phyloP scores from a whole-genome alignment of 2,329 filamentous ascomycete species.

The Sporothrix brunneoviolacea region DNA sequence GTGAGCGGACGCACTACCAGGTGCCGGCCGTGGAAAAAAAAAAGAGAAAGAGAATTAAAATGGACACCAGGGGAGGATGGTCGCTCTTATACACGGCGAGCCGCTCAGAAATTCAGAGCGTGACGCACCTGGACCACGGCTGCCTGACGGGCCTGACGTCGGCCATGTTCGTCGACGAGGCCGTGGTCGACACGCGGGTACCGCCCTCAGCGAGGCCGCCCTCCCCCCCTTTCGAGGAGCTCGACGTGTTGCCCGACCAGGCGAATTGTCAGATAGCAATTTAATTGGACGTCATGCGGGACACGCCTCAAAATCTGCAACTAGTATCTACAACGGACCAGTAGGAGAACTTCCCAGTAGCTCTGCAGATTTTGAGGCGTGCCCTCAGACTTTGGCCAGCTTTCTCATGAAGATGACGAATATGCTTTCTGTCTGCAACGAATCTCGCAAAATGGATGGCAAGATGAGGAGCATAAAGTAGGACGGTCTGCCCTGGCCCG shows the following conservation, averaged over 20 bases:
- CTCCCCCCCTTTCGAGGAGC: slow-evolving; percentile 55
- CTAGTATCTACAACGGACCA: too few species aligned
- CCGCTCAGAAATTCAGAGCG: too few species aligned
- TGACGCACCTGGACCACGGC: slow-evolving; percentile 83
- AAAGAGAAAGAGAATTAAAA: neutral
- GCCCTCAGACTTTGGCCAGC: too few species aligned
- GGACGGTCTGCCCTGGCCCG: neutral
- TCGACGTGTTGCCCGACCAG: slow-evolving; percentile 69
- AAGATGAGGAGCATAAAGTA: neutral
- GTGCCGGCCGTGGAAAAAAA: slow-evolving; percentile 5
- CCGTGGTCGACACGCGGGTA: slow-evolving; percentile 23
- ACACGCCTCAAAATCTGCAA: slow-evolving; percentile 7
- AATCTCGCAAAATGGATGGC: neutral
- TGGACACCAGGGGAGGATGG: neutral
- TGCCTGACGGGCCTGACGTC: slow-evolving; percentile 91
- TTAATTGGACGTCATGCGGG: neutral
- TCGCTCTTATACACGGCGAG: neutral
- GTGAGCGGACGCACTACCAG: slow-evolving; percentile 2
- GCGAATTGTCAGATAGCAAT: neutral
- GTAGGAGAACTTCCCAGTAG: too few species aligned
- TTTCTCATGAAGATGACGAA: too few species aligned
- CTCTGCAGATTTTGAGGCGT: slow-evolving; percentile 4
- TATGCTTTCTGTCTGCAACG: too few species aligned
- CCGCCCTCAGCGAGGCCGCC: too few species aligned
- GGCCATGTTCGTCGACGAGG: slow-evolving; percentile 92